Conservation (phyloP, 768 basidiomycete species). For the Trametes cubensis region DNA sequence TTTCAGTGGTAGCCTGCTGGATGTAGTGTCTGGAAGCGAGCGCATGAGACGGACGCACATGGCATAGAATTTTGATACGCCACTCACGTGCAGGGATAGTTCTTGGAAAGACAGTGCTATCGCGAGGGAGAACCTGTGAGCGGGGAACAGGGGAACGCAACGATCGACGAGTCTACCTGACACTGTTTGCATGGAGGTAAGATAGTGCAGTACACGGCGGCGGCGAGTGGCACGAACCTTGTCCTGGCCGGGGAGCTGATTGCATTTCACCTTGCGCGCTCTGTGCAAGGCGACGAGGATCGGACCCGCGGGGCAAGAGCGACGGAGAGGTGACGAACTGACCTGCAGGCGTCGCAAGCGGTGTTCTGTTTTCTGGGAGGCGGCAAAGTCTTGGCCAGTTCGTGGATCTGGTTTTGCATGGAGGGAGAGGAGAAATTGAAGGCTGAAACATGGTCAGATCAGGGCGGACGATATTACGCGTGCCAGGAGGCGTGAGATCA, state of each 20-base stretch:
- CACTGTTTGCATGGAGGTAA: constrained; percentile 46
- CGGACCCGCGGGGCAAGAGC: not conserved
- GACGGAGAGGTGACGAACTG: constrained; percentile 19
- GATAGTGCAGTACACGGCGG: constrained; percentile 26
- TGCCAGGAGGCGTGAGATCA: not conserved
- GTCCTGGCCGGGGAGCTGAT: constrained; percentile 78
- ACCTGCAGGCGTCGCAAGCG: constrained; percentile 93
- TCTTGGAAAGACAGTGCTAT: constrained; percentile 85
- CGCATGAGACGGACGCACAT: constrained; percentile 27
- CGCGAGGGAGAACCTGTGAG: constrained; percentile 14
- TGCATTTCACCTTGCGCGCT: constrained; percentile 87
- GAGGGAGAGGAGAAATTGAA: constrained; percentile 65
- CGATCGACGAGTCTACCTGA: constrained; percentile 49
- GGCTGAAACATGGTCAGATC: constrained; percentile 42
- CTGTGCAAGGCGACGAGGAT: constrained; percentile 40
- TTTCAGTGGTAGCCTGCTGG: constrained; percentile 84
- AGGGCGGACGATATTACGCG: constrained; percentile 28
- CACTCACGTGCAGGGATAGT: constrained; percentile 89
- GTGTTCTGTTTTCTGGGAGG: constrained; percentile 93
- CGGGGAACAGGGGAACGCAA: not conserved
- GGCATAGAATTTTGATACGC: constrained; percentile 22
- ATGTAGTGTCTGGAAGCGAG: constrained; percentile 62
- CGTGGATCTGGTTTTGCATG: constrained; percentile 81
- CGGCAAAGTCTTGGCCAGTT: constrained; percentile 76
- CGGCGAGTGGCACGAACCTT: constrained; percentile 54